Percentiles rank a stretch among this genome's conserved stretches.
These are phyloP conservation scores for Phlegmacium glaucopus DNA, from an alignment of 768 basidiomycete genomes.

Conservation along the genomic window DNA sequence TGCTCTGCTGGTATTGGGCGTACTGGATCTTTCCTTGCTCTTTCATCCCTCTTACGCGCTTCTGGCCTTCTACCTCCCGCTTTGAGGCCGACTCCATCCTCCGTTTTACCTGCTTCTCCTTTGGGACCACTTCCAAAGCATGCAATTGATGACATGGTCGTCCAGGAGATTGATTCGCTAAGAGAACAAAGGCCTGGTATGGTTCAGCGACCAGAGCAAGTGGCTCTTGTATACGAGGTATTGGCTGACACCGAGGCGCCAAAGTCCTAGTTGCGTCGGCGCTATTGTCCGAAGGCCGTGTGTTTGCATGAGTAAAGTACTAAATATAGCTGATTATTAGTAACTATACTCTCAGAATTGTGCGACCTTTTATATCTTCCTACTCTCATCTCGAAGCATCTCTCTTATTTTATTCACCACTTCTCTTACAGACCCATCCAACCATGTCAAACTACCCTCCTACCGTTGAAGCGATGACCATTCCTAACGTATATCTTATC, in stretches of 20 bases:
- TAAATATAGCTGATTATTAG: background rate
- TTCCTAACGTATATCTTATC: conserved; percentile 41
- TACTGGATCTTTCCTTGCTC: conserved; percentile 81
- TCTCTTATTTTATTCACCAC: conserved; percentile 21
- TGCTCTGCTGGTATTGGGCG: conserved; percentile 89
- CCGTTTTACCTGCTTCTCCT: conserved; percentile 42
- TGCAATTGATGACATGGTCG: conserved; percentile 53
- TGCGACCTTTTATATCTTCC: background rate
- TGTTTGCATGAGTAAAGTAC: background rate
- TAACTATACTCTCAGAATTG: too few species aligned
- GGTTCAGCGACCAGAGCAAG: conserved; percentile 74
- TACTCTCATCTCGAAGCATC: conserved; percentile 10
- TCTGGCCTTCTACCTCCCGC: conserved; percentile 44
- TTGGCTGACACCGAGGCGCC: conserved; percentile 28
- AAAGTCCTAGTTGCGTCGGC: conserved; percentile 2
- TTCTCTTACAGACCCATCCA: conserved; percentile 21
- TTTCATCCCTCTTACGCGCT: conserved; percentile 73
- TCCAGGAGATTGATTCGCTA: conserved; percentile 71
- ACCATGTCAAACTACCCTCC: conserved; percentile 49
- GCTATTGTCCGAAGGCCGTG: background rate
- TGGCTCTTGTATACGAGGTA: conserved; percentile 60
- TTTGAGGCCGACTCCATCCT: conserved; percentile 23
- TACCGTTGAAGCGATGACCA: conserved; percentile 68
- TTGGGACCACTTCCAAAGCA: conserved; percentile 54
- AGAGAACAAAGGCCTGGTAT: conserved; percentile 81